Percentiles rank a stretch among this genome's conserved stretches.
phyloP scores from a whole-genome alignment of 2,329 filamentous ascomycete species.

The Aureobasidium namibiae region DNA sequence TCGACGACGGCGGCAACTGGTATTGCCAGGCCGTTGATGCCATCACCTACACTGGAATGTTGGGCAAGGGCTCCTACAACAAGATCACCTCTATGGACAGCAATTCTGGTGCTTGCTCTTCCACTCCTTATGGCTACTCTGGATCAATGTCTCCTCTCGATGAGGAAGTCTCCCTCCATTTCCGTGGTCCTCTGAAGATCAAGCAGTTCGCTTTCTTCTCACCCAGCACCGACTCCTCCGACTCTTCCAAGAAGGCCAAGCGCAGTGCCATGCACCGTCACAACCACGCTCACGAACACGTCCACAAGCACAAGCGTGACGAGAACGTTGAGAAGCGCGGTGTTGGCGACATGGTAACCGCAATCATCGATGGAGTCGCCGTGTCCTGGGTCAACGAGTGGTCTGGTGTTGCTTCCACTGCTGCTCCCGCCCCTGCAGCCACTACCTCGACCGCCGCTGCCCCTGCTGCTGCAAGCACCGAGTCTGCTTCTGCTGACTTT shows the following conservation, averaged over 20 bases:
- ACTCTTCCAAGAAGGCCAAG: constrained; percentile 30
- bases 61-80: constrained; percentile 51
- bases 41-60: constrained; percentile 51
- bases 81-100: constrained; percentile 54
- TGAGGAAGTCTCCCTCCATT: constrained; percentile 63
- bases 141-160: constrained; percentile 60
- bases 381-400: constrained; percentile 54
- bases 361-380: constrained; percentile 50
- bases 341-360: constrained; percentile 44
- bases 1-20: constrained; percentile 46
- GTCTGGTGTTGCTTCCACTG: constrained; percentile 27
- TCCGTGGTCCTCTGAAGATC: constrained; percentile 61
- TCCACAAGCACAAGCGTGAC: constrained; percentile 36
- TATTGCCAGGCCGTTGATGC: constrained; percentile 58
- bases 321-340: constrained; percentile 40
- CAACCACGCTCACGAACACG: constrained; percentile 32
- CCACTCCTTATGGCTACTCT: constrained; percentile 43
- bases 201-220: constrained; percentile 63
- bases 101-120: constrained; percentile 47
- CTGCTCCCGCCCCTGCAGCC: constrained; percentile 17
- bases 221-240: constrained; percentile 29
- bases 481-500: constrained; percentile 14
- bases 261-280: constrained; percentile 24
- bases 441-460: constrained; percentile 14
- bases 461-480: constrained; percentile 17